Evolutionary conservation across 148 eudicot genomes (phyloP).

Genomic region (Dysphania ambrosioides): DNA sequence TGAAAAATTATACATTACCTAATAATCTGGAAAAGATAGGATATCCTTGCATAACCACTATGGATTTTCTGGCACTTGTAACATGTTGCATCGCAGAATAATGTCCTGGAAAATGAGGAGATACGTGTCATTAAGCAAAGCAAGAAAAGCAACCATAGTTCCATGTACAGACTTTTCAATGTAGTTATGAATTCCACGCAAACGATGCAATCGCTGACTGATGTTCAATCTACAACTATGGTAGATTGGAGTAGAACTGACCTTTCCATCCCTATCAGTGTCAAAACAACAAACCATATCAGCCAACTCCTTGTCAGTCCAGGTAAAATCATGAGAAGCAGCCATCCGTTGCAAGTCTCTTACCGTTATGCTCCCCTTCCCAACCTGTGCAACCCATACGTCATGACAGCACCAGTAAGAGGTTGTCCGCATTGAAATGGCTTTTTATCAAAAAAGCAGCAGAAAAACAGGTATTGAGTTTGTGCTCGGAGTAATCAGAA

Average conservation of each 20-base stretch:
- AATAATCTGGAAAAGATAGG: background rate
- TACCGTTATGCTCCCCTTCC: conserved; percentile 61
- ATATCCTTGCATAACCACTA: conserved; percentile 15
- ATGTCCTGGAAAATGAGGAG: conserved; percentile 48
- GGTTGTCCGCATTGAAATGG: background rate
- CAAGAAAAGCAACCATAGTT: too few species aligned
- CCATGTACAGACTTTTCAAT: too few species aligned
- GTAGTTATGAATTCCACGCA: too few species aligned
- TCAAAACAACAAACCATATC: conserved; percentile 81
- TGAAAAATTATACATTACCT: background rate
- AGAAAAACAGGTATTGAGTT: background rate
- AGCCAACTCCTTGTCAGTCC: conserved; percentile 81
- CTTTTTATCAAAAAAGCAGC: background rate
- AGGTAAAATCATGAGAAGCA: conserved; percentile 70
- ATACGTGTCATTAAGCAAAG: background rate
- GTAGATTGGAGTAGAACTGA: conserved; percentile 18
- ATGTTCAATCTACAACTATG: background rate
- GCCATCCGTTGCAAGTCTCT: conserved; percentile 70
- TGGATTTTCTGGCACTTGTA: conserved; percentile 31
- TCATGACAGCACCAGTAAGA: background rate
- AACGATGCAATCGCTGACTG: background rate
- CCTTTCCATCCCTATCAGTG: conserved; percentile 78
- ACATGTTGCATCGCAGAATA: conserved; percentile 60
- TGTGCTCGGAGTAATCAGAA: background rate
- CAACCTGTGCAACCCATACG: conserved; percentile 50